Evolutionary conservation across 495 filamentous ascomycete species (phyloP), one percentile per base, ranked within the genome.

Genomic region (Trichoderma gamsii): DNA sequence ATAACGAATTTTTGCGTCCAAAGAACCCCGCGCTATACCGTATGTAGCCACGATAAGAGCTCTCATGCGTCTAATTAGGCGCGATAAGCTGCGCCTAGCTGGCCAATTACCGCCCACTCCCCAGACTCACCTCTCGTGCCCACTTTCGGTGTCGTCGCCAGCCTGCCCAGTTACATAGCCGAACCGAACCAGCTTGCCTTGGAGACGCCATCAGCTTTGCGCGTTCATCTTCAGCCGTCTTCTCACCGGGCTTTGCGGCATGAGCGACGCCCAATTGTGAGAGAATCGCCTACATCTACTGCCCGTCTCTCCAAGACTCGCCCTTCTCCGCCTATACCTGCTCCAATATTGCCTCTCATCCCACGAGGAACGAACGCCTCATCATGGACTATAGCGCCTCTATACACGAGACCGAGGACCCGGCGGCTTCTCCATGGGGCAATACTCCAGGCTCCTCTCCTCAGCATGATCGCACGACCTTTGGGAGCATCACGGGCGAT

Each of bases 331-430:
- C 35, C 23, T 0, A 66, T 9, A n/a, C 52, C 13, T 32, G 15
- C 65, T 66, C 35, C 41, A 35, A 61, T 61, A 27, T 61, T 61
- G 27, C 56, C 56, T 18, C 61, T 23, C 25, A 38, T 21, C 21
- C 21, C 18, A 6, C 9, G 7, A 6, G 18, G 49, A 52, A 18
- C 49, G 49, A 52, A 18, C 49, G 49, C 25, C 41, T 70, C 64
- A 75, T 66, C 64, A 97, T 97, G 92, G 92, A 97, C 78, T 97
- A 95, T 79, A 91, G 91, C 65, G 77, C 89, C 66, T 84, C 92
- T 32, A 86, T 90, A 73, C 78, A 86, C 71, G 92, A 95, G 76
- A 86, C 87, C 16, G 90, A 93, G 9, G 81, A 91, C 71, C 84
- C 87, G 13, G 82, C 80, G 25, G 75, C 85, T 46, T 93, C 91